Evolutionary conservation across 2,329 filamentous ascomycete genomes (phyloP), one percentile per base, ranked within the genome.

Genomic region (Aspergillus niger): DNA sequence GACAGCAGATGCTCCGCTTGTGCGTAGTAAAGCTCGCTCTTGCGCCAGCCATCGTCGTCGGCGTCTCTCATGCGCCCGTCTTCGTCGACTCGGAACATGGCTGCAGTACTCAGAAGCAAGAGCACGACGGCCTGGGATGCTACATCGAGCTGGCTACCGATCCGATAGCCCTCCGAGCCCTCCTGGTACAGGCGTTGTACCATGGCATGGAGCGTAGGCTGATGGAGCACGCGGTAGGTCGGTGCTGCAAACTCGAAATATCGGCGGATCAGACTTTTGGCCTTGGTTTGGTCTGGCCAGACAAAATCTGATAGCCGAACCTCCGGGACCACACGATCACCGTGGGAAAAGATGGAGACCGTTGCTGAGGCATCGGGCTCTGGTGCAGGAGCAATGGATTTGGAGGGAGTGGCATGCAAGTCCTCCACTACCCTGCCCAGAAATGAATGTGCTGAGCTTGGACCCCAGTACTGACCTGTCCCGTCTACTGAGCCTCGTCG

Each of bases 201-300:
- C 28, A 61, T 56, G 5, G 30, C n/a, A 17, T 66, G 63, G 8
- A 68, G 52, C 3, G 66, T 67, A 5, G 65, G 65, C 24, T 69
- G 68, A 44, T 69, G 67, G 8, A 70, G 53, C 22, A 65, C 61
- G 7, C 68, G 57, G 44, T 70, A 68, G 1, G 67, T 70, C 6
- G 65, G 68, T 3, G 67, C 62, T 11, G 67, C 66, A 22, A 70
- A 70, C 6, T 69, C 66, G 48, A 70, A 70, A 51, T 70, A 70
- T 17, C 67, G 65, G 49, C 57, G 63, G 11, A 66, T 48, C 30
- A 70, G 39, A 11, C 50, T 44, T 17, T 63, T 59, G 5, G 63
- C 66, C 0, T 48, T 58, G 8, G 39, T 43, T 8, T 50, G 30
- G n/a, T 55, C 52, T 0, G 67, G 68, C 68, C 67, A 70, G 44